Conservation (phyloP, 1,284 basidiomycete genomes). For the Lentinula novae-zelandiae region DNA sequence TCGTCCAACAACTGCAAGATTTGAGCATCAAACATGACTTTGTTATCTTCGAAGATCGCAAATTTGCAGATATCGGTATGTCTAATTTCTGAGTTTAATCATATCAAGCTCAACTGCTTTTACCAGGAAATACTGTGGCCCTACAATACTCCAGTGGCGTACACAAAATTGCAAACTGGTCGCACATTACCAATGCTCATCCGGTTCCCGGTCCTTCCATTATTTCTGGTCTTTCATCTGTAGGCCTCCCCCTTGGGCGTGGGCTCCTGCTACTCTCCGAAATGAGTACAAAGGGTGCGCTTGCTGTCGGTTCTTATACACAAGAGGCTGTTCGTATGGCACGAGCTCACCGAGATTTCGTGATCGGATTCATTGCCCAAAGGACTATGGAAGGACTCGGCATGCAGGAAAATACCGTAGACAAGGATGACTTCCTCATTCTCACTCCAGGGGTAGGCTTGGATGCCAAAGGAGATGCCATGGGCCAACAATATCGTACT, state of each 20-base stretch:
- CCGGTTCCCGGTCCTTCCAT: slow-evolving; percentile 93
- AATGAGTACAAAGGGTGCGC: slow-evolving; percentile 91
- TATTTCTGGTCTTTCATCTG: slow-evolving; percentile 81
- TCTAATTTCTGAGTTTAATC: slow-evolving; percentile 10
- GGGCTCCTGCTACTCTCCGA: slow-evolving; percentile 93
- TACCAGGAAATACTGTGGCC: slow-evolving; percentile 89
- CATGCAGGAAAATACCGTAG: slow-evolving; percentile 29
- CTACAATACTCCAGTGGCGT: slow-evolving; percentile 94
- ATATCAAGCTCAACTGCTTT: neutral
- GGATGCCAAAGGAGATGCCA: slow-evolving; percentile 77
- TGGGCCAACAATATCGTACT: slow-evolving; percentile 97
- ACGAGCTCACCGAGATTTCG: slow-evolving; percentile 76
- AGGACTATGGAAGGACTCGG: slow-evolving; percentile 73
- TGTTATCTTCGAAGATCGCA: slow-evolving; percentile 97
- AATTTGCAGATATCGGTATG: slow-evolving; percentile 98
- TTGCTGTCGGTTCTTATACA: slow-evolving; percentile 86
- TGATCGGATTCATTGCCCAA: slow-evolving; percentile 95
- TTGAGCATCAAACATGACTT: slow-evolving; percentile 88
- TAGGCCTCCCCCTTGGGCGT: slow-evolving; percentile 82
- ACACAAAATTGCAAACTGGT: slow-evolving; percentile 94
- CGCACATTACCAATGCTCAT: slow-evolving; percentile 98
- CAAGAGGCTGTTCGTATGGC: slow-evolving; percentile 87
- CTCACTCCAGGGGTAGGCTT: slow-evolving; percentile 93
- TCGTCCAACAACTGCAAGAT: slow-evolving; percentile 69
- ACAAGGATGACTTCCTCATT: slow-evolving; percentile 80